Base-by-base conservation (phyloP, 2,329 filamentous ascomycete genomes). In the Exserohilum turcica region DNA sequence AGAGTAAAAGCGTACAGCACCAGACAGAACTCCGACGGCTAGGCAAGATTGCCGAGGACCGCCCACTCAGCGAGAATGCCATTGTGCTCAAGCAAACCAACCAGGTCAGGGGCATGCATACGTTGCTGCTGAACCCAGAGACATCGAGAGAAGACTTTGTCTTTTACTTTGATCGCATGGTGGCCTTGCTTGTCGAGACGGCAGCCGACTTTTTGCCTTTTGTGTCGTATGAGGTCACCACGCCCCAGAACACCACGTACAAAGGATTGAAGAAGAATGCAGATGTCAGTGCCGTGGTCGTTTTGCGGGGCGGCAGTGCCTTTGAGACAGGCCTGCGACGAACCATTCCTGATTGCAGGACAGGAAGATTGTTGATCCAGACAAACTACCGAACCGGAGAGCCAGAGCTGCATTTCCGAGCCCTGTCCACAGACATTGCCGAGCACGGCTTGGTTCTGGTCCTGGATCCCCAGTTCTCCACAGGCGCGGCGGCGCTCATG, bases 81-180 rank as follows among this genome's bases (percentile, higher is more conserved):
- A 79, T 89, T 5, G 75, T 95, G 13, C 78, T 97, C 51, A 81
- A 87, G 37, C 83, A 90, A 57, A 96, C 90, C 1, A 84, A 87
- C 7, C 94, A 99, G 74, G 81, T 97, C 48, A 82, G 82, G 51
- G 92, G 87, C 40, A 96, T 99, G 84, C 92, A 91, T 72, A 97
- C 92, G 0, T 89, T 97, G 51, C 84, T 99, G 35, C 88, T 95
- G 68, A 84, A 94, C 64, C 88, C 90, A 15, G 83, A 86, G 42
- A 93, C 91, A 0, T 80, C 83, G 6, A 84, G 90, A 36, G 93
- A 96, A 70, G 92, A 97, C 65, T 97, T 97, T 72, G 91, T 96
- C 57, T 97, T 97, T 76, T 97, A 97, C 76, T 97, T 97, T 74
- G 92, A 99, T 75, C 85, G 94, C 32, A 80, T 97, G 32, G 86